phyloP scores from a whole-genome alignment of 352 stramenopile species.

The Aphanomyces astaci region DNA sequence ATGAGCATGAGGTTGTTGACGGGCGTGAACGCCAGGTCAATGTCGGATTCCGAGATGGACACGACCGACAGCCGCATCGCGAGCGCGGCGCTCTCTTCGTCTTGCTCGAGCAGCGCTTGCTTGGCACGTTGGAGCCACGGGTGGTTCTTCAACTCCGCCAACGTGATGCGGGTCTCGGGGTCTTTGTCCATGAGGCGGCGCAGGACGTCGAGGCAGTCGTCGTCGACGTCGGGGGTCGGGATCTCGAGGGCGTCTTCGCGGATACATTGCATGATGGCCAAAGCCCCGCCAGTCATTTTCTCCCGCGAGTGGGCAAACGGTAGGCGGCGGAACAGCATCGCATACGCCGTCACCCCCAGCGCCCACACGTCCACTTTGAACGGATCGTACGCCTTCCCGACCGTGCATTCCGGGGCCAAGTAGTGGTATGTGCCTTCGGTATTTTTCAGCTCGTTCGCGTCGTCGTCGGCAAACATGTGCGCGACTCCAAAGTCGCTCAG shows the following conservation, averaged over 20 bases:
- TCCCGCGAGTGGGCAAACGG: slow-evolving; percentile 60
- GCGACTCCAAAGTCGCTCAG: slow-evolving; percentile 76
- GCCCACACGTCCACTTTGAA: slow-evolving; percentile 80
- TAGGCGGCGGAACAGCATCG: slow-evolving; percentile 51
- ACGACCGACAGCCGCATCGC: slow-evolving; percentile 5
- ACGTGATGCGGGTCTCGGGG: slow-evolving; percentile 39
- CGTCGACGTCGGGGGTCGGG: slow-evolving; percentile 29
- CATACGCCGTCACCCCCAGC: slow-evolving; percentile 69
- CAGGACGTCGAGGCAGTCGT: slow-evolving; percentile 41
- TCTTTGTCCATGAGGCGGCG: slow-evolving; percentile 51
- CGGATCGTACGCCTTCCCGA: slow-evolving; percentile 60
- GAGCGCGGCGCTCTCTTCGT: background rate
- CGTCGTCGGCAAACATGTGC: slow-evolving; percentile 40
- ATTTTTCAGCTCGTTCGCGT: slow-evolving; percentile 43
- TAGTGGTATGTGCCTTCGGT: slow-evolving; percentile 86
- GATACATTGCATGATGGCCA: slow-evolving; percentile 59
- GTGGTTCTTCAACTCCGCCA: slow-evolving; percentile 46
- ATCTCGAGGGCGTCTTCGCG: slow-evolving; percentile 46
- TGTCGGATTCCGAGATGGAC: slow-evolving; percentile 34
- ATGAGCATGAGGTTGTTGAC: slow-evolving; percentile 80
- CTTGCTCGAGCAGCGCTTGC: background rate
- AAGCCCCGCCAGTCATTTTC: slow-evolving; percentile 30
- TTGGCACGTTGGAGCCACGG: slow-evolving; percentile 34
- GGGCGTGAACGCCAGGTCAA: slow-evolving; percentile 65
- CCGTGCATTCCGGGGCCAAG: slow-evolving; percentile 72